Percentiles rank a stretch among this genome's conserved stretches.
Evolutionary conservation across 208 protist species (phyloP).

Genomic region (Crithidia expoeki): DNA sequence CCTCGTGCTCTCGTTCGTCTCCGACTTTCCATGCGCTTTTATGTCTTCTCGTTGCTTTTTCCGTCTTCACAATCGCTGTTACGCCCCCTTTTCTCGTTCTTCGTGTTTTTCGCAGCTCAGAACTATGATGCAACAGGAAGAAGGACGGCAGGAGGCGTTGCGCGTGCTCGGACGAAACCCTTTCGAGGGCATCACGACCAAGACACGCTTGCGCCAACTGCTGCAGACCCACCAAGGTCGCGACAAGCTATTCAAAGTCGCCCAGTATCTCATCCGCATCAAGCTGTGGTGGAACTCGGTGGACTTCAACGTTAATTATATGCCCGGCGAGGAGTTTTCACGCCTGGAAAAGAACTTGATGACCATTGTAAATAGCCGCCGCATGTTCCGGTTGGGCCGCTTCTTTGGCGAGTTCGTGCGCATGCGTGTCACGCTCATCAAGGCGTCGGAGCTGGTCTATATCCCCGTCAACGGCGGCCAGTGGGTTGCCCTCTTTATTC

Average conservation of each 20-base stretch:
- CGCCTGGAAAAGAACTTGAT: conserved; percentile 85
- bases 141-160: conserved; percentile 53
- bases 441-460: conserved; percentile 88
- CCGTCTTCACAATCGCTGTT: no score
- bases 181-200: conserved; percentile 86
- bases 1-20: no score
- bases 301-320: conserved; percentile 77
- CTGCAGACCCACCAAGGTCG: conserved; percentile 90
- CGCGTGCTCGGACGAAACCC: conserved; percentile 84
- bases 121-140: conserved; percentile 32
- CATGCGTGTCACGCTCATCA: conserved; percentile 88
- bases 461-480: conserved; percentile 78
- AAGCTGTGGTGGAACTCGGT: conserved; percentile 82
- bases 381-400: conserved; percentile 86
- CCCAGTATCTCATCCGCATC: conserved; percentile 87
- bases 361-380: conserved; percentile 90
- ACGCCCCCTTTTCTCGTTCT: neutral
- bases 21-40: no score
- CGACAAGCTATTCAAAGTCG: conserved; percentile 92
- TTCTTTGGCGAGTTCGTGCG: conserved; percentile 92
- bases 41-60: no score
- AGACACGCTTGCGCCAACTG: conserved; percentile 86
- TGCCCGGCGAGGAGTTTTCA: conserved; percentile 79
- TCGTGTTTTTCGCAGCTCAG: conserved; percentile 7
- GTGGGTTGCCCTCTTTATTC: conserved; percentile 88